Conservation (phyloP, 345 rosid genomes). For the Theobroma cacao region DNA sequence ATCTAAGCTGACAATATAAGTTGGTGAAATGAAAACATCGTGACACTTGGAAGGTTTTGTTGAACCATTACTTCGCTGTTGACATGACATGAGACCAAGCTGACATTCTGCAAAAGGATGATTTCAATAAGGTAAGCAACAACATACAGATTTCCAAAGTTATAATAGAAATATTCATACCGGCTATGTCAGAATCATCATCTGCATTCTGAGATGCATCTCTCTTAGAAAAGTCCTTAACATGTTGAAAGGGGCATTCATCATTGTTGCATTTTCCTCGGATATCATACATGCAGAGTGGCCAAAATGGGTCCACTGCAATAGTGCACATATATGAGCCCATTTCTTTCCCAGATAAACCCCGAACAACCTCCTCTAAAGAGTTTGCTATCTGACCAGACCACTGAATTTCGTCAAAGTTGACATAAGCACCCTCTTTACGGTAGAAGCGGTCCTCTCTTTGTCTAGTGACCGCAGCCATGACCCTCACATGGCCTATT, state of each 20-base stretch:
- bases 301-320: constrained; percentile 75
- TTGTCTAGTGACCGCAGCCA: constrained; percentile 23
- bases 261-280: constrained; percentile 97
- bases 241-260: constrained; percentile 93
- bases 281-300: constrained; percentile 88
- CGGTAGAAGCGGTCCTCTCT: constrained; percentile 16
- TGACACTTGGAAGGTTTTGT: constrained; percentile 30
- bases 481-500: constrained; percentile 50
- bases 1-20: constrained; percentile 77
- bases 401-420: constrained; percentile 31
- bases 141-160: constrained; percentile 12
- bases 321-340: constrained; percentile 49
- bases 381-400: constrained; percentile 25
- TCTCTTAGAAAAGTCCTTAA: constrained; percentile 46
- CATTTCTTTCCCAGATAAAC: constrained; percentile 31
- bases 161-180: constrained; percentile 23
- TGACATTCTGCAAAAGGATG: constrained; percentile 50
- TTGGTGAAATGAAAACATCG: constrained; percentile 46
- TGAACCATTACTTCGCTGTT: constrained; percentile 25
- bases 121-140: constrained; percentile 16
- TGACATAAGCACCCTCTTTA: constrained; percentile 24
- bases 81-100: constrained; percentile 29
- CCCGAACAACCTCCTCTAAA: constrained; percentile 20
- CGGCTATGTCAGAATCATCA: constrained; percentile 38
- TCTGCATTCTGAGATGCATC: constrained; percentile 30